Evolutionary conservation across 192 early-diverging fungal species (phyloP).

Genomic region (Chytriomyces confervae): DNA sequence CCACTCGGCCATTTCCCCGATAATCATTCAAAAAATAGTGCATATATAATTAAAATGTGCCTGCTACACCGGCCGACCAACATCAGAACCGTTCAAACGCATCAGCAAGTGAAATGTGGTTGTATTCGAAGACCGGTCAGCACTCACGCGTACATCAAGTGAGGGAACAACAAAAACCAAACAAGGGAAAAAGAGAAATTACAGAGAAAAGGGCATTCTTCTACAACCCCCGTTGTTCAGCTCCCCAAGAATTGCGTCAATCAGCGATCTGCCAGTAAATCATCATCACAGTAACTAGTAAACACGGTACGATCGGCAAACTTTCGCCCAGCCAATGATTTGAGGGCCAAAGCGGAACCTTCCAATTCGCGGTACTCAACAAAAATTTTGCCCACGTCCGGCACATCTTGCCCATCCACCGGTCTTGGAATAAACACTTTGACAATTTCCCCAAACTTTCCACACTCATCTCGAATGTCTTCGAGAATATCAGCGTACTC

Average conservation of each 20-base stretch:
- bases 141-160: no score
- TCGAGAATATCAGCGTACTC: constrained; percentile 90
- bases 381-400: constrained; percentile 94
- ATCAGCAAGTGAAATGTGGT: no score
- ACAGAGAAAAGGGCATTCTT: no score
- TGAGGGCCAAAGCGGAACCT: constrained; percentile 70
- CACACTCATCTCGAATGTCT: constrained; percentile 89
- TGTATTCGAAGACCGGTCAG: no score
- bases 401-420: constrained; percentile 51
- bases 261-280: constrained; percentile 42
- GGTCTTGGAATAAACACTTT: constrained; percentile 88
- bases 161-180: no score
- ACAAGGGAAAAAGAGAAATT: no score
- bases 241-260: not conserved
- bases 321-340: constrained; percentile 87
- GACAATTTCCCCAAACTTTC: constrained; percentile 81
- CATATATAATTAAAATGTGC: no score
- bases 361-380: constrained; percentile 71
- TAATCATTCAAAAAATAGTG: no score
- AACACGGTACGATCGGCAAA: constrained; percentile 94
- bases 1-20: no score
- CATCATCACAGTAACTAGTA: constrained; percentile 71
- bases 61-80: no score
- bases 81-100: no score
- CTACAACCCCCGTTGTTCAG: no score